Conservation (phyloP, 108 stramenopile genomes). For the Conticribra guillardii region DNA sequence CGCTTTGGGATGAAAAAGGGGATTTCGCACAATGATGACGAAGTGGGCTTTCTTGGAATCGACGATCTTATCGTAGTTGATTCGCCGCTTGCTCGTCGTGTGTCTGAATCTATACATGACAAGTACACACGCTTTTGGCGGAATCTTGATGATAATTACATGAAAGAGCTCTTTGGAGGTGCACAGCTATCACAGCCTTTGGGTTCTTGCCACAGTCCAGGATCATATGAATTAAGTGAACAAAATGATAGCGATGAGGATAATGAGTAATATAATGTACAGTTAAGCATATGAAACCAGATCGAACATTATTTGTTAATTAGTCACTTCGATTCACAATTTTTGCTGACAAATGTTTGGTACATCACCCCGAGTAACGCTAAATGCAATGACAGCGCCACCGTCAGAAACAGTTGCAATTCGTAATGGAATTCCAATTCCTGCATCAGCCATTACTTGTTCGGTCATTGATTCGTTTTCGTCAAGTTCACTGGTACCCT, state of each 20-base stretch:
- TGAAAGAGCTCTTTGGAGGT: conserved; percentile 75
- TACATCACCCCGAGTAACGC: conserved; percentile 68
- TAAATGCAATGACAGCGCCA: conserved; percentile 82
- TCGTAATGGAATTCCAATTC: conserved; percentile 63
- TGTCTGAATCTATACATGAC: conserved; percentile 29
- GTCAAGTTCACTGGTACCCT: conserved; percentile 17
- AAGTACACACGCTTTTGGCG: conserved; percentile 54
- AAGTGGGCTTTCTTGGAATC: conserved; percentile 18
- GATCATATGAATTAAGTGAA: conserved; percentile 40
- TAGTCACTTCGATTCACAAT: not conserved
- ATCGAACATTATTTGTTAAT: not conserved
- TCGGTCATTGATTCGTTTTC: not conserved
- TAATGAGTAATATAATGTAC: conserved; percentile 18
- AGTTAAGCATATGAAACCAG: not conserved
- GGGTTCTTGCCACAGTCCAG: conserved; percentile 16
- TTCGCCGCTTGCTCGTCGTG: conserved; percentile 21
- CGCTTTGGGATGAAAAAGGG: conserved; percentile 80
- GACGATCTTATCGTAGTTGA: conserved; percentile 28
- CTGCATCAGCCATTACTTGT: too few species aligned
- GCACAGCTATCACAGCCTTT: conserved; percentile 13
- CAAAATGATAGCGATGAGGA: conserved; percentile 24
- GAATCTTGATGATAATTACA: conserved; percentile 62
- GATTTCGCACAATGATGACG: conserved; percentile 2
- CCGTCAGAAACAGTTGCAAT: conserved; percentile 76
- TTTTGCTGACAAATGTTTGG: conserved; percentile 25